Base-by-base conservation (phyloP, 2,329 filamentous ascomycete species). In the Proliferodiscus dingleyae region DNA sequence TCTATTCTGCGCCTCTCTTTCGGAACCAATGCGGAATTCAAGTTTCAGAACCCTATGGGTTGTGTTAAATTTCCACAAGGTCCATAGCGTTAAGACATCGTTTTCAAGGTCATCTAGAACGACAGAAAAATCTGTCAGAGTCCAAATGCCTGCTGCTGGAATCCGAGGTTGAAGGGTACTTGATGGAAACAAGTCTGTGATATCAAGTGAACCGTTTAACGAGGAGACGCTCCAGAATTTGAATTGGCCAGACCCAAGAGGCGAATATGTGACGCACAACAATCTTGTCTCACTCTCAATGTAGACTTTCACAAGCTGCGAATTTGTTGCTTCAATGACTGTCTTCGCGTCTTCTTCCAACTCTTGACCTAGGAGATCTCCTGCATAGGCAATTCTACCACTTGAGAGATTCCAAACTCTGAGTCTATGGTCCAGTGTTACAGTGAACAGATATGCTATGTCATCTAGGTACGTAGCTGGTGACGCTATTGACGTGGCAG, bases 361-460 rank as follows among this genome's bases (percentile, higher is more conserved):
- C 24, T 77, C 71, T 16, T 82, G 75, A 55, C 85, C 81, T 13
- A 97, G 66, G 24, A 98, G 73, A 65, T 98, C 91, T 55, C 81
- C 81, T 5, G 84, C 83, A 45, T 81, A 80, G 4, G 87, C 78
- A 44, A 94, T 78, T 61, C 83, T 86, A 37, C 90, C 90, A 30
- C 80, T 87, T n/a, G 79, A 72, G 24, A 91, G 73, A 61, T 95
- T 93, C 91, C 93, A 97, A 30, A 93, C 82, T 59, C 89, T 83
- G 62, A 98, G 70, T 9, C 82, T 84, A 63, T 98, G 90, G 57
- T 98, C 90, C 49, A 98, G 72, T 52, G 87, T 93, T 39, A 95
- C 80, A 0, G 90, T 90, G 58, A 95, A 87, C 2, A 78, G 71
- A 54, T 79, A 83, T 7, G 75, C 68, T 16, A 75, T 63, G 3